Percentiles rank a stretch among this genome's conserved stretches.
Evolutionary conservation across 169 alveolate species (phyloP).

Genomic region (Plasmodium gallinaceum): DNA sequence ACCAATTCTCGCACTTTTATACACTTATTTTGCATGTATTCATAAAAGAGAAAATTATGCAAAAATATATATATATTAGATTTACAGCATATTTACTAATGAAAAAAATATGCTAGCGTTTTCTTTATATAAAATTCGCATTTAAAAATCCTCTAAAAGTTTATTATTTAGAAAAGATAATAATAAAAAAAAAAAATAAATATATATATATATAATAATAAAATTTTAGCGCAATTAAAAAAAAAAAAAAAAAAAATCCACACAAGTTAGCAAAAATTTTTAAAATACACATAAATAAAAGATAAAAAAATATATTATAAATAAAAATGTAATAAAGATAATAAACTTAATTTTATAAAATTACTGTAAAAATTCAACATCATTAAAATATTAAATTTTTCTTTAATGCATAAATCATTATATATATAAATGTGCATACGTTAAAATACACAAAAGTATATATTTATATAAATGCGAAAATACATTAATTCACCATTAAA

Average conservation of each 20-base stretch:
- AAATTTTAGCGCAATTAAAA: not conserved
- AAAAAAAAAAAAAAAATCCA: too few relatives aligned
- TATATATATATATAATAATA: slow-evolving; percentile 6
- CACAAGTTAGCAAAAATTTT: too few relatives aligned
- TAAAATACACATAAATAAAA: too few relatives aligned
- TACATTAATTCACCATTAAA: too few relatives aligned
- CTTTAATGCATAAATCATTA: not conserved
- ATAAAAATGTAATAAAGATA: too few relatives aligned
- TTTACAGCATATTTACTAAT: slow-evolving; percentile 8
- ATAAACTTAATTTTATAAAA: too few relatives aligned
- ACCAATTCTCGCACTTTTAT: slow-evolving; percentile 9
- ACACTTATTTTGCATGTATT: slow-evolving; percentile 44
- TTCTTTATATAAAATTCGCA: not conserved
- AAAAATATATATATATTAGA: not conserved
- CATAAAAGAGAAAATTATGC: slow-evolving; percentile 8
- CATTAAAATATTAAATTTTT: too few relatives aligned
- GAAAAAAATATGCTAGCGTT: slow-evolving; percentile 6
- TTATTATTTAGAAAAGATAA: not conserved
- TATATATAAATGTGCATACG: not conserved
- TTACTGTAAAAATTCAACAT: too few relatives aligned
- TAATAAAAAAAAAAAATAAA: not conserved
- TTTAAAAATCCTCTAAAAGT: not conserved
- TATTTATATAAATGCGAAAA: too few relatives aligned
- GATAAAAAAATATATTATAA: too few relatives aligned
- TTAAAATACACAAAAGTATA: not conserved